Evolutionary conservation across 768 basidiomycete genomes (phyloP), one percentile per base, ranked within the genome.

Genomic region (Rhizopogon roseolus): DNA sequence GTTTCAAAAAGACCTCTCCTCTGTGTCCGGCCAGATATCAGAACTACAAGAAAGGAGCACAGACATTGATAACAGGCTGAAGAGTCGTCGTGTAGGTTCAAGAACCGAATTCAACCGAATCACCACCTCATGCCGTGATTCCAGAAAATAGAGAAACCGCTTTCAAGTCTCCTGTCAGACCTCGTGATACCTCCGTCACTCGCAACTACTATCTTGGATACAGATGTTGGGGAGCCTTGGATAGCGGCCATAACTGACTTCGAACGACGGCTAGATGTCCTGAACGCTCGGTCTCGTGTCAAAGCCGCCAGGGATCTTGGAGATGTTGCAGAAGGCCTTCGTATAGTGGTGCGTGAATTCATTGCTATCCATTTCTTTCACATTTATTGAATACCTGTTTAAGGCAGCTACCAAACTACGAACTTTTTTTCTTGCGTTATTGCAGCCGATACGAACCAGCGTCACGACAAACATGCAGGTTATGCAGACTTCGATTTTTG

Each of bases 11-110:
- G 96, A 99, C 68, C 77, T 99, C 19, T 90, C 93, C 5, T 86
- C 88, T 1, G 97, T 98, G 9, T 98, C 97, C 2, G 91, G 93
- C 3, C 95, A 99, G 67, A 96, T 99, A 66, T 89, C 92, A 1
- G 93, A 98, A 57, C 77, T 99, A 22, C 97, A 98, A 64, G 81
- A 84, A 58, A 80, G 92, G 34, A 95, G 93, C 66, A 88, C 90
- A 59, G 89, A 89, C 40, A 97, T 98, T 16, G 97, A 98, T 58
- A 82, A 81, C 55, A 81, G 87, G 54, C 77, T 98, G 54, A 88
- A 86, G 66, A 90, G 86, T 54, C 80, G 97, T 50, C 80, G 86
- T 73, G 97, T 97, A 62, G 49, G 83, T 72, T 11, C 19, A 36
- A 13, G 10, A 8, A 36, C 9, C 14, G 14, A 36, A 16, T 10